These are phyloP conservation scores for Psilocybe cyanescens DNA, from an alignment of 768 basidiomycete genomes.

Conservation along the genomic window DNA sequence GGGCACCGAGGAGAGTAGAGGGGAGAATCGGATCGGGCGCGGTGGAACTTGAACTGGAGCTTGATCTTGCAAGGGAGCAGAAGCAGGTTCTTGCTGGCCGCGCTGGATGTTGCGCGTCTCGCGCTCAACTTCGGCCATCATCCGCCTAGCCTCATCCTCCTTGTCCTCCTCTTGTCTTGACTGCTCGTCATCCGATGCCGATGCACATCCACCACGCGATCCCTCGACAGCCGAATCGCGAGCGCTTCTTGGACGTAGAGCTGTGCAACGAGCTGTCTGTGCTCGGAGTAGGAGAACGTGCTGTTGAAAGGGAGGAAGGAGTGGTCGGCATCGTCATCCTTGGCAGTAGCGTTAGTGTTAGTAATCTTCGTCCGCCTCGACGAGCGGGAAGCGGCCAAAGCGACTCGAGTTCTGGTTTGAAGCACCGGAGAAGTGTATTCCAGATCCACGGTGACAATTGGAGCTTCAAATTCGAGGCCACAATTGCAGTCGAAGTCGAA, in stretches of 20 bases:
- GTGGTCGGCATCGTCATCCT: not conserved
- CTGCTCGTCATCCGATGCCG: too few relatives aligned
- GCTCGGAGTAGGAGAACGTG: not conserved
- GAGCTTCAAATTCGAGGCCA: too few relatives aligned
- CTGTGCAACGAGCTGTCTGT: conserved; percentile 7
- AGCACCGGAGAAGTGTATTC: too few relatives aligned
- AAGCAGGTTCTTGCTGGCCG: not conserved
- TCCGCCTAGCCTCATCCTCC: conserved; percentile 15
- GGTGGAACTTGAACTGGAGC: not conserved
- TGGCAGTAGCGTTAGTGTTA: not conserved
- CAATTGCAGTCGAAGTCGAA: too few relatives aligned
- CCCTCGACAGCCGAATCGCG: conserved; percentile 24
- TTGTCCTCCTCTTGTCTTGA: not conserved
- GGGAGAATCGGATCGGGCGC: conserved; percentile 16
- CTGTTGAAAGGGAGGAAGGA: not conserved
- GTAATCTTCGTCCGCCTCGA: conserved; percentile 25
- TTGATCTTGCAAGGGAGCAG: not conserved
- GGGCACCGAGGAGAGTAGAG: conserved; percentile 13
- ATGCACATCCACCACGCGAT: conserved; percentile 15
- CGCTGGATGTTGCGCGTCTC: conserved; percentile 8
- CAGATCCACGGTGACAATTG: too few relatives aligned
- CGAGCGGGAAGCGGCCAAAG: conserved; percentile 21
- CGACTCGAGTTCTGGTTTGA: not conserved
- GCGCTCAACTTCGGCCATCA: conserved; percentile 10
- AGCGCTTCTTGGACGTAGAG: conserved; percentile 29